phyloP scores from a whole-genome alignment of 192 early-diverging fungal species.

The Backusella tuberculispora region DNA sequence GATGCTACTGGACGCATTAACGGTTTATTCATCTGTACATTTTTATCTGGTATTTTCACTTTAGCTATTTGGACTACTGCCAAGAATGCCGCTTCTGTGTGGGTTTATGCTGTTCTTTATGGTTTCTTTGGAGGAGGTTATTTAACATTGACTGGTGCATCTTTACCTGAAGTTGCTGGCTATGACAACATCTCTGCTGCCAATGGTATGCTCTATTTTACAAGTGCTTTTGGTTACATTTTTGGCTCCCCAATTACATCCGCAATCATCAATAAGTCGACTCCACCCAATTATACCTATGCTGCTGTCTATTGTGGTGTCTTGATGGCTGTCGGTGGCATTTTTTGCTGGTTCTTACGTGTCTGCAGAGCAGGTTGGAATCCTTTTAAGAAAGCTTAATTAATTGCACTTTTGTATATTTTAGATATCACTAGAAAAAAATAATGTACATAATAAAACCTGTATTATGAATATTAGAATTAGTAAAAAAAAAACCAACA shows the following conservation, averaged over 20 bases:
- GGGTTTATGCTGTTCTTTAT: conserved; percentile 45
- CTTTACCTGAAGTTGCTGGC: conserved; percentile 42
- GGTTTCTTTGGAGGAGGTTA: conserved; percentile 54
- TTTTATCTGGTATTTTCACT: not conserved
- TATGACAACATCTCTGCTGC: conserved; percentile 40
- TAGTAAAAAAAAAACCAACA: too few species aligned
- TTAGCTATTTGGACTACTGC: not conserved
- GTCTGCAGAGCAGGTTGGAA: conserved; percentile 28
- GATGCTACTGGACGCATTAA: conserved; percentile 1
- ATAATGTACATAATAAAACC: not conserved
- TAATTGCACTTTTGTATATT: not conserved
- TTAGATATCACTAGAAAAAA: not conserved
- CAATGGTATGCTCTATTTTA: conserved; percentile 43
- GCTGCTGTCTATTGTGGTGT: conserved; percentile 28
- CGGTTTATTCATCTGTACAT: not conserved
- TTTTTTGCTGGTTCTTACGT: conserved; percentile 23
- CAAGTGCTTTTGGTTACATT: conserved; percentile 44
- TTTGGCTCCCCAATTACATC: conserved; percentile 46
- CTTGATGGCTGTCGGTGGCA: conserved; percentile 18
- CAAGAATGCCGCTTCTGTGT: not conserved
- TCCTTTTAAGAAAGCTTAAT: not conserved
- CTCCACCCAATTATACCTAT: conserved; percentile 15
- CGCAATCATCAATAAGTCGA: conserved; percentile 30
- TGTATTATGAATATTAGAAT: not conserved
- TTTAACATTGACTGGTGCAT: conserved; percentile 40